A percentile compares a stretch with the other conserved stretches of the same genome.
These are phyloP conservation scores for Allium fistulosum DNA, from an alignment of 106 monocot genomes.

Conservation along the genomic window DNA sequence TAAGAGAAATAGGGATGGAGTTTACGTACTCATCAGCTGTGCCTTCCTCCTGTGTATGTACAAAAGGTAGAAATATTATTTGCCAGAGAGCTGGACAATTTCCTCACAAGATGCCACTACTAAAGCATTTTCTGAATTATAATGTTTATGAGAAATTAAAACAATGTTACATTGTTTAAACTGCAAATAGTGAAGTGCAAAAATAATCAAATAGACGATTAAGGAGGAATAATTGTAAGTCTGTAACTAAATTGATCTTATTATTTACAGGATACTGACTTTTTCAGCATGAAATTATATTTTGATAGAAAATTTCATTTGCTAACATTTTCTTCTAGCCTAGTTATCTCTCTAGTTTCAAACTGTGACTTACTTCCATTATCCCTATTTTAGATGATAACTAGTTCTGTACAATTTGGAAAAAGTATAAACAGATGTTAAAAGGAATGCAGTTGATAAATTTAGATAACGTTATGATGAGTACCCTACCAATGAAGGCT, in stretches of 20 bases:
- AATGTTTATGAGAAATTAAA: not conserved
- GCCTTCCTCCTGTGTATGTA: conserved; percentile 67
- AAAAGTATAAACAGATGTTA: too few species aligned
- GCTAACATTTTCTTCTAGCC: not conserved
- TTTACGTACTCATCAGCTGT: conserved; percentile 8
- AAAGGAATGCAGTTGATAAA: not conserved
- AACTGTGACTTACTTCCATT: not conserved
- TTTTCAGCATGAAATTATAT: not conserved
- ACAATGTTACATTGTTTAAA: not conserved
- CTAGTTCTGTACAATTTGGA: too few species aligned
- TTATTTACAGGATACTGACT: too few species aligned
- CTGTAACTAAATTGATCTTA: too few species aligned
- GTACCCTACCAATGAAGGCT: conserved; percentile 55
- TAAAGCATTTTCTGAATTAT: not conserved
- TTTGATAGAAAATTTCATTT: not conserved
- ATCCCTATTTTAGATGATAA: too few species aligned
- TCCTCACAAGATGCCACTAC: too few species aligned
- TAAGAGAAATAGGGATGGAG: conserved; percentile 13
- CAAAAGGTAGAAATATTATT: not conserved
- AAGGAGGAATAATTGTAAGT: too few species aligned
- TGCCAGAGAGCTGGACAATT: too few species aligned
- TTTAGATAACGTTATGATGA: not conserved
- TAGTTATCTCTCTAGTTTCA: too few species aligned
- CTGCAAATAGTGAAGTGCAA: not conserved
- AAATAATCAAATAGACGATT: too few species aligned